Base-by-base conservation (phyloP, 306 rosid species). In the Dicorynia guianensis region DNA sequence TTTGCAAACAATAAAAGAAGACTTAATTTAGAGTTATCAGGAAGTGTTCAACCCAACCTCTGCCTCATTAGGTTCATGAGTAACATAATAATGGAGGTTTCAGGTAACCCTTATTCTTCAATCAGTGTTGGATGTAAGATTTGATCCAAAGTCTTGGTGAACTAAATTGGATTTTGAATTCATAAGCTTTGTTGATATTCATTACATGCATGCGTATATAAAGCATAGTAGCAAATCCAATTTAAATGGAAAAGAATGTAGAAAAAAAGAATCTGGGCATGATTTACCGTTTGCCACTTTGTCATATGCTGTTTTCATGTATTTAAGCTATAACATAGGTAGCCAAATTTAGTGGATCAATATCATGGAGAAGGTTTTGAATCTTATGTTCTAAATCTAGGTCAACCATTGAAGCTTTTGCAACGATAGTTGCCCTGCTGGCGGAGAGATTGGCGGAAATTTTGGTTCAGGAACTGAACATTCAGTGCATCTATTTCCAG, bases 371-470 rank as follows among this genome's bases (percentile, higher is more conserved):
- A 25, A 25, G 30, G 30, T 25, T 25, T 25, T 25, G 30, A 25
- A 25, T 25, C 2, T 25, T 25, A 25, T 25, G 30, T 47, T 38
- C 5, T 19, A 6, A 35, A 44, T 63, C 56, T 47, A 89, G 97
- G 60, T 74, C 86, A 60, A 60, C 70, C 4, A 40, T 85, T 54
- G 91, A 88, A 80, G 82, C 63, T 17, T 78, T 84, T 63, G 84
- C 76, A 76, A 55, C 66, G 55, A 50, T 1, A 13, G 84, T 69
- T 43, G 53, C 34, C 19, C 54, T 69, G 0, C 36, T 90, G 71
- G 93, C 89, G 46, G 76, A 87, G 73, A 76, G 39, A 42, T 80
- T 93, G 58, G 83, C 85, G 17, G 86, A 79, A 67, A 85, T 87
- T 74, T 84, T 93, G 54, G 89, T 79, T 5, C 71, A 79, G 65